Percentiles rank a stretch among this genome's conserved stretches.
phyloP scores from a whole-genome alignment of 768 basidiomycete genomes.

The Termitomyces sp. region DNA sequence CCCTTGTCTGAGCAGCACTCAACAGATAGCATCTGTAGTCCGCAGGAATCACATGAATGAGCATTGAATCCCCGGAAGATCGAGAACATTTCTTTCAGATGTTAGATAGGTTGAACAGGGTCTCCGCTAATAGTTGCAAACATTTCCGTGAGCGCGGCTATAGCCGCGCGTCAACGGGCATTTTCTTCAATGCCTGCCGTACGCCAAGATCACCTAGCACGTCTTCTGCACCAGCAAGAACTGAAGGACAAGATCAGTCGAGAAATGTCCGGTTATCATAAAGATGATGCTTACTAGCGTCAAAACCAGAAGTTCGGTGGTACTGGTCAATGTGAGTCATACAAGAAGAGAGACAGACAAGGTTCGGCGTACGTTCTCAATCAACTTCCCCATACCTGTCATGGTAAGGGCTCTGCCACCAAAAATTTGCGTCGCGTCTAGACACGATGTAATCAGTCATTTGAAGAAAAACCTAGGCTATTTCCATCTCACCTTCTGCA shows the following conservation, averaged over 20 bases:
- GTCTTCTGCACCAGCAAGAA: conserved; percentile 76
- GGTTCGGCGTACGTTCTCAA: conserved; percentile 61
- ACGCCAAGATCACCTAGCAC: conserved; percentile 72
- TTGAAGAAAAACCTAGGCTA: conserved; percentile 23
- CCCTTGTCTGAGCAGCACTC: background rate
- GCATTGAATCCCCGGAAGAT: background rate
- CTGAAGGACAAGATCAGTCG: conserved; percentile 15
- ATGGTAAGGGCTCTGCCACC: conserved; percentile 85
- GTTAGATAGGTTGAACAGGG: background rate
- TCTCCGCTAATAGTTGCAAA: background rate
- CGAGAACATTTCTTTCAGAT: background rate
- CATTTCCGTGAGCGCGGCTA: conserved; percentile 7
- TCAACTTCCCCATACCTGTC: conserved; percentile 80
- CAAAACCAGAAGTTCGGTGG: conserved; percentile 79
- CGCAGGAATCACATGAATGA: background rate
- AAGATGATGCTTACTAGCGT: conserved; percentile 48
- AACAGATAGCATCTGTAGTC: background rate
- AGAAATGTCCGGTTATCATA: background rate
- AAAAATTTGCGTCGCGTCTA: conserved; percentile 80
- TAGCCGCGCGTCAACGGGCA: conserved; percentile 39
- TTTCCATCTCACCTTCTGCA: conserved; percentile 42
- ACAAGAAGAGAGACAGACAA: background rate
- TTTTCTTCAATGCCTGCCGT: conserved; percentile 65
- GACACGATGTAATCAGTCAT: conserved; percentile 22
- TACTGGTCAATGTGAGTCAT: conserved; percentile 37